Evolutionary conservation across 352 stramenopile genomes (phyloP), one percentile per base, ranked within the genome.

Genomic region (Thalassiosira hispida): DNA sequence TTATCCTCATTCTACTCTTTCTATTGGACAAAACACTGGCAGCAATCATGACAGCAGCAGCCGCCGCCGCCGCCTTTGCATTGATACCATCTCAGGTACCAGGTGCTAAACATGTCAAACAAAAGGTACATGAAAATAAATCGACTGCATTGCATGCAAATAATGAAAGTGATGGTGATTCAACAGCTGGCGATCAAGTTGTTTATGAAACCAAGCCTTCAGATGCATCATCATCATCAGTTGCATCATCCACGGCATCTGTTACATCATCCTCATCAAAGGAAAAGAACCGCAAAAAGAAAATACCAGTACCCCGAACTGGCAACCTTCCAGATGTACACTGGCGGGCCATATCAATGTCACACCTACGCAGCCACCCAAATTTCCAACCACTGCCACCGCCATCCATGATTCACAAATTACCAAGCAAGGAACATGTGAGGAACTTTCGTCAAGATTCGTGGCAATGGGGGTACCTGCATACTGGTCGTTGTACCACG

Each of bases 391-490:
- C 88, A 5, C 52, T 93, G 9, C 86, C 88, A n/a, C 60, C 68
- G n/a, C 65, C 85, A n/a, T 80, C 80, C 52, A 65, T 57, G 23
- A 83, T 93, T 2, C 1, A 27, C 0, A 3, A 46, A 27, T 16
- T 93, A 0, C 66, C 81, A 27, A 76, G 47, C 11, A 66, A 88
- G 18, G 83, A 92, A 74, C 87, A 95, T 69, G 84, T 89, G 0
- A 65, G 80, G 1, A 63, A 79, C 0, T 94, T 94, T 85, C 87
- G 87, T 20, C 90, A 95, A 78, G 87, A 92, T 46, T 92, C 79
- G 8, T 94, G 89, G 89, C 87, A 95, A 67, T 95, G 90, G 90
- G 86, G 92, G 76, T 82, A 83, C 40, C 49, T 95, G 11, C 90
- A 95, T 82, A 44, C 55, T 16, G 90, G 90, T 25, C 47, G 90